Evolutionary conservation across 1,139 yeast genomes (phyloP).

Genomic region (Pichia sp.): DNA sequence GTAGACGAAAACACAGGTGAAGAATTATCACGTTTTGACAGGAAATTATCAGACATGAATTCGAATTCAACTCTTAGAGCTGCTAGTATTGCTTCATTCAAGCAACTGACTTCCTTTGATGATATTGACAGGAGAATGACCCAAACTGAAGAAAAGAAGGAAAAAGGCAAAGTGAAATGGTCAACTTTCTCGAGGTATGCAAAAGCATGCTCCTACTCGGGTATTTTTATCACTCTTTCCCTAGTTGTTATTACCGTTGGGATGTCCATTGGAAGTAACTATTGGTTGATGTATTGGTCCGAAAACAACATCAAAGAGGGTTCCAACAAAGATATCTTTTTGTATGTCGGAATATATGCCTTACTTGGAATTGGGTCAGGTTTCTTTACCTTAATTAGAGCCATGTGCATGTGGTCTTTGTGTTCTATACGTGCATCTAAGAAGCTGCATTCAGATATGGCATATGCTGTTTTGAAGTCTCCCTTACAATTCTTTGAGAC

Average conservation of each 20-base stretch:
- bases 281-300: constrained; percentile 62
- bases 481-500: constrained; percentile 80
- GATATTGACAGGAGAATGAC: constrained; percentile 28
- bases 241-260: constrained; percentile 42
- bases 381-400: constrained; percentile 45
- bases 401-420: constrained; percentile 50
- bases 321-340: constrained; percentile 41
- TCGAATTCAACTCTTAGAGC: constrained; percentile 41
- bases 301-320: constrained; percentile 46
- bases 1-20: constrained; percentile 21
- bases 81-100: constrained; percentile 57
- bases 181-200: constrained; percentile 60
- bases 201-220: constrained; percentile 57
- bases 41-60: constrained; percentile 12
- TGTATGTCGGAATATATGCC: constrained; percentile 58
- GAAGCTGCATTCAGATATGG: constrained; percentile 59
- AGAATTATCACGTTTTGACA: constrained; percentile 14
- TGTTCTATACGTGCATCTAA: constrained; percentile 65
- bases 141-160: constrained; percentile 40
- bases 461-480: constrained; percentile 55
- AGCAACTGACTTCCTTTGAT: constrained; percentile 25
- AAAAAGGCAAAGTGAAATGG: constrained; percentile 63
- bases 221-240: constrained; percentile 44
- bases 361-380: constrained; percentile 52
- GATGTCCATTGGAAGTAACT: constrained; percentile 46